phyloP scores from a whole-genome alignment of 352 stramenopile genomes.

The Pythium dissimile region DNA sequence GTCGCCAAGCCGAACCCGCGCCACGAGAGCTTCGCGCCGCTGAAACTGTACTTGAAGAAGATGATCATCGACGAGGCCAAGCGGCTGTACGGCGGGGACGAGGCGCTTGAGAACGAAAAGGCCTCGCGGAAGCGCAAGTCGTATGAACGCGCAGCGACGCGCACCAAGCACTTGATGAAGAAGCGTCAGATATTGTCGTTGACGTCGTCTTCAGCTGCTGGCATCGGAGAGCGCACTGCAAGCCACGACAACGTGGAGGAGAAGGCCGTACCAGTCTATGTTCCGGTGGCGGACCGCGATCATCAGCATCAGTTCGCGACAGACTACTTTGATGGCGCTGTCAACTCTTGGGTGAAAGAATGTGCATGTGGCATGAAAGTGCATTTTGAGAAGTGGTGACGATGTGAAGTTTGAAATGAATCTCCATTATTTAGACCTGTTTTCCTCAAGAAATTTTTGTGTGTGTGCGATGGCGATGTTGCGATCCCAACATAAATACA shows the following conservation, averaged over 20 bases:
- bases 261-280: constrained; percentile 19
- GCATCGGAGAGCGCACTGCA: not conserved
- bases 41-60: constrained; percentile 64
- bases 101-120: constrained; percentile 44
- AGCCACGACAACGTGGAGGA: constrained; percentile 2
- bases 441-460: no score
- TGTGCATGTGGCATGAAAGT: constrained; percentile 61
- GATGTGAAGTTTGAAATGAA: no score
- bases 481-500: not conserved
- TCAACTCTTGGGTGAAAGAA: constrained; percentile 45
- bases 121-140: constrained; percentile 39
- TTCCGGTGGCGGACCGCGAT: constrained; percentile 43
- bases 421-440: no score
- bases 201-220: not conserved
- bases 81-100: constrained; percentile 41
- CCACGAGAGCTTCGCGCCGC: constrained; percentile 58
- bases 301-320: constrained; percentile 53
- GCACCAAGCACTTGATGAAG: constrained; percentile 62
- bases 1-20: constrained; percentile 58
- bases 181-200: constrained; percentile 28
- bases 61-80: constrained; percentile 48
- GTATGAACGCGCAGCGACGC: constrained; percentile 43
- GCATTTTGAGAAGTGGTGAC: constrained; percentile 74
- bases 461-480: not conserved
- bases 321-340: constrained; percentile 36